Evolutionary conservation across 495 filamentous ascomycete species (phyloP).

Genomic region (Corynascus novoguineensis): DNA sequence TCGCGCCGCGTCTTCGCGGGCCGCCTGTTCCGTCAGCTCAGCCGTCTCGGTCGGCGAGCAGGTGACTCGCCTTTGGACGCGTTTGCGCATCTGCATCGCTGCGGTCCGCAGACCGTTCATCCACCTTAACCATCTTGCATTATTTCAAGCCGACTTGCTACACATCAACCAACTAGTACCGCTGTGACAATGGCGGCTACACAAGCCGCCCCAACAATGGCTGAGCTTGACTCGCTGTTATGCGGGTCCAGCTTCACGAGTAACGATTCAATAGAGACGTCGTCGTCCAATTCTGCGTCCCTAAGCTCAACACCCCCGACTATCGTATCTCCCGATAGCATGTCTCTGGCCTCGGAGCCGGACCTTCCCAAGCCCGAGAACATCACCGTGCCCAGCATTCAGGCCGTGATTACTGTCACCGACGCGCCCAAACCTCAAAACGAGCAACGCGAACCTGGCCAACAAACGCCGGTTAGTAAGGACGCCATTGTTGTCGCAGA

Average conservation of each 20-base stretch:
- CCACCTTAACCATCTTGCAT: neutral
- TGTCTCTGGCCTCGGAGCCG: constrained; percentile 41
- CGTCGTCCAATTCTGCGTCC: constrained; percentile 40
- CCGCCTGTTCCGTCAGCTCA: constrained; percentile 9
- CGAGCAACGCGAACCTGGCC: constrained; percentile 20
- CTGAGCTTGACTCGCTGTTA: constrained; percentile 20
- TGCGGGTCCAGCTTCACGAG: constrained; percentile 30
- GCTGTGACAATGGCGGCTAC: constrained; percentile 12
- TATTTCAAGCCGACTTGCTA: neutral
- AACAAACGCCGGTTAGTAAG: constrained; percentile 25
- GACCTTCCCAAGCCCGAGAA: constrained; percentile 21
- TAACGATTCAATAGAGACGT: constrained; percentile 32
- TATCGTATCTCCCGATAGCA: constrained; percentile 40
- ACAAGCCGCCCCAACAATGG: constrained; percentile 18
- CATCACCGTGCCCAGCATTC: constrained; percentile 15
- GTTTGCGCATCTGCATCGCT: constrained; percentile 13
- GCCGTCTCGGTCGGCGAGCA: constrained; percentile 7
- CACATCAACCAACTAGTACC: neutral
- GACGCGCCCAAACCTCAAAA: constrained; percentile 20
- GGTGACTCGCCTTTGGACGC: constrained; percentile 14
- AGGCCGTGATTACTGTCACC: constrained; percentile 19
- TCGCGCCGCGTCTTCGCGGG: constrained; percentile 15
- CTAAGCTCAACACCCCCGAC: constrained; percentile 46
- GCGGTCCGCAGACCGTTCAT: neutral
- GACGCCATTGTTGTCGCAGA: constrained; percentile 38